Conservation (phyloP, 2,329 filamentous ascomycete genomes). For the Fusarium sp. region DNA sequence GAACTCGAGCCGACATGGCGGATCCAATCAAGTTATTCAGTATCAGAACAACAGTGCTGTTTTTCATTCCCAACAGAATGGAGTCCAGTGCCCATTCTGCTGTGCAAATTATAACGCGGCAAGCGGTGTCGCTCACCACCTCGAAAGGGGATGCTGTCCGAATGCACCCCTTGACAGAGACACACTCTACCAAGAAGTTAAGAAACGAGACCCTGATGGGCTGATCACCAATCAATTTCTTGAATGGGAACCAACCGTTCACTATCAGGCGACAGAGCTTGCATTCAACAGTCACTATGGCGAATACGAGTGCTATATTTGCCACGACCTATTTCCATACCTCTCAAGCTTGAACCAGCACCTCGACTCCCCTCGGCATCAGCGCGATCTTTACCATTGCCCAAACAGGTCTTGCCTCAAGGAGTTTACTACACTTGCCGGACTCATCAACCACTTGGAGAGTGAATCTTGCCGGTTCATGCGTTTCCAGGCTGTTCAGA, state of each 20-base stretch:
- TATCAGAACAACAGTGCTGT: not conserved
- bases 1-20: not conserved
- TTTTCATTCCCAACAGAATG: not conserved
- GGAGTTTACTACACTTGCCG: conserved; percentile 56
- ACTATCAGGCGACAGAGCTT: conserved; percentile 53
- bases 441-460: conserved; percentile 58
- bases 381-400: conserved; percentile 56
- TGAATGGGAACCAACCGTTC: conserved; percentile 54
- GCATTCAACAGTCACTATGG: conserved; percentile 57
- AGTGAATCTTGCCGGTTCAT: conserved; percentile 57
- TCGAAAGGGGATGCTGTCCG: conserved; percentile 67
- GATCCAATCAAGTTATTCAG: not conserved
- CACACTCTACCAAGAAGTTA: conserved; percentile 59
- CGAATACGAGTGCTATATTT: conserved; percentile 55
- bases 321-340: conserved; percentile 57
- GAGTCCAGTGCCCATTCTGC: conserved; percentile 67
- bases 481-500: conserved; percentile 54
- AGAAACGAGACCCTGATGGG: conserved; percentile 59
- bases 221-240: conserved; percentile 64
- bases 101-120: conserved; percentile 58
- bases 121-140: conserved; percentile 66
- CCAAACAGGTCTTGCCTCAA: conserved; percentile 50
- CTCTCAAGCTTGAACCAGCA: conserved; percentile 61
- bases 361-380: conserved; percentile 61
- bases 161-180: conserved; percentile 61